Percentiles rank a stretch among this genome's conserved stretches.
Evolutionary conservation across 1,139 yeast species (phyloP).

Genomic region (Taphrina betulina): DNA sequence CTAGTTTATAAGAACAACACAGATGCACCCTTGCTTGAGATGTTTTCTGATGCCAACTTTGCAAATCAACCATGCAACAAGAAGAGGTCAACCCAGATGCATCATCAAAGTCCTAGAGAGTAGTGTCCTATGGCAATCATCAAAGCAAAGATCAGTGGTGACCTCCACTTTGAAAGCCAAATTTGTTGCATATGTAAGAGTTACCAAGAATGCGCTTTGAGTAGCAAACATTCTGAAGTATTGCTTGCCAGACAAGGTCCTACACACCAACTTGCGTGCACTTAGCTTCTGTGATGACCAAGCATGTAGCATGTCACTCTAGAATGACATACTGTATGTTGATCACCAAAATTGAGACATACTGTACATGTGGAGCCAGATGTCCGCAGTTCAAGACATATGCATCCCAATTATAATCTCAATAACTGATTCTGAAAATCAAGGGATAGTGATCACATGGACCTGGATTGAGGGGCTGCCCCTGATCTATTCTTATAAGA

Average conservation of each 20-base stretch:
- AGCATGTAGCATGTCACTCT: too few relatives aligned
- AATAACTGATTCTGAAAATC: too few relatives aligned
- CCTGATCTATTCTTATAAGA: too few relatives aligned
- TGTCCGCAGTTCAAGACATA: too few relatives aligned
- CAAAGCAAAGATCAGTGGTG: background rate
- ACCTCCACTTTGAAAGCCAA: constrained; percentile 3
- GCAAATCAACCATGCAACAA: background rate
- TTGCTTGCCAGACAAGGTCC: background rate
- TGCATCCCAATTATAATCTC: too few relatives aligned
- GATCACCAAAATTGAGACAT: too few relatives aligned
- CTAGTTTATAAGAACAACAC: background rate
- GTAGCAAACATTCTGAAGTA: background rate
- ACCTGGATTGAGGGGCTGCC: too few relatives aligned
- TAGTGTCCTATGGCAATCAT: background rate
- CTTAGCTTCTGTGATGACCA: too few relatives aligned
- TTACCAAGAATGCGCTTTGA: background rate
- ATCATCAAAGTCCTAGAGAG: background rate
- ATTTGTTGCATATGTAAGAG: background rate
- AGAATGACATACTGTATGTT: too few relatives aligned
- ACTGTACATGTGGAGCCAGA: too few relatives aligned
- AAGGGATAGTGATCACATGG: too few relatives aligned
- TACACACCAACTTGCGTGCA: too few relatives aligned
- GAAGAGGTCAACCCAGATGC: background rate
- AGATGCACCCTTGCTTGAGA: background rate
- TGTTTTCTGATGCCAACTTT: constrained; percentile 5